Conservation (phyloP, 345 rosid genomes). For the Eucalyptus erythrocorys region DNA sequence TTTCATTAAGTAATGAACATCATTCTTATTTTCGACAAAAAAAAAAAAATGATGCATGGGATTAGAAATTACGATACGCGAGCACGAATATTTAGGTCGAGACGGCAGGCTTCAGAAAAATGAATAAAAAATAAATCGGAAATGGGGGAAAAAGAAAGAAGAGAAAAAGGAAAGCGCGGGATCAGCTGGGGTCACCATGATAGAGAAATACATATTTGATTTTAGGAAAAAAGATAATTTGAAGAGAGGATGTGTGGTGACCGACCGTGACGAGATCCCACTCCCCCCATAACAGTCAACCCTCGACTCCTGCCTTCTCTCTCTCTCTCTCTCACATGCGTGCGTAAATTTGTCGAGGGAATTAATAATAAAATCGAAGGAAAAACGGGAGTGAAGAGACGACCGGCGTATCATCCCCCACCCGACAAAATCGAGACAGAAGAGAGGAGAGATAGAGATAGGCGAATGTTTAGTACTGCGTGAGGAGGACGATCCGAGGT, state of each 20-base stretch:
- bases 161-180: not conserved
- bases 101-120: not conserved
- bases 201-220: not conserved
- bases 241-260: not conserved
- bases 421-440: not conserved
- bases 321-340: not conserved
- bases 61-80: not conserved
- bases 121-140: too few species aligned
- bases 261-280: not conserved
- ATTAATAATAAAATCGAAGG: not conserved
- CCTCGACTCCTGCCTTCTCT: not conserved
- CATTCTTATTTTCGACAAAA: too few species aligned
- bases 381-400: not conserved
- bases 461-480: not conserved
- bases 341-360: not conserved
- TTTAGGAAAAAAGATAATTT: not conserved
- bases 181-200: not conserved
- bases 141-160: not conserved
- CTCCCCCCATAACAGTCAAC: not conserved
- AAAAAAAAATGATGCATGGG: not conserved
- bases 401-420: not conserved
- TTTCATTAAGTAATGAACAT: too few species aligned
- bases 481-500: not conserved
- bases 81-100: not conserved
- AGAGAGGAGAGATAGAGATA: not conserved